Base-by-base conservation (phyloP, 2,329 filamentous ascomycete genomes). In the Sclerotinia borealis region DNA sequence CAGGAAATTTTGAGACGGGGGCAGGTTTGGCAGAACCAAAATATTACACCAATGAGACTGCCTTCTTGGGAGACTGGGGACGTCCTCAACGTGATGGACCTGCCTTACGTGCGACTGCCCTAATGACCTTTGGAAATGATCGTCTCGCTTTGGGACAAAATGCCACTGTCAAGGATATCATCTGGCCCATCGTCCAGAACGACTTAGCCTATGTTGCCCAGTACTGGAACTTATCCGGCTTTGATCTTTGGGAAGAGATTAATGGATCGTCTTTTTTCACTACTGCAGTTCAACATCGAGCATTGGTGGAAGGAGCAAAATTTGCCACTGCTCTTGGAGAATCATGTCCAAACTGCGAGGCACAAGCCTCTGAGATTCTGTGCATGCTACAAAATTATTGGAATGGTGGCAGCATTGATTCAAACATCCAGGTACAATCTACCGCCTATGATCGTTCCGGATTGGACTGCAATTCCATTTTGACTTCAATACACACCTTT, bases 171-270 rank as follows among this genome's bases (percentile, higher is more conserved):
- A 72, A 74, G 17, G 72, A 75, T 34, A 85, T 88, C 70, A 78
- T 84, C 15, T 93, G 89, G 89, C 90, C 90, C 2, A 79, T 93
- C 56, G 83, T 92, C 49, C 79, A 81, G 41, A 93, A 92, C 67
- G 91, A 95, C 69, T 79, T 95, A 36, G 81, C 81, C 52, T 93
- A 93, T 66, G 85, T 91, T 8, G 82, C 85, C 0, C 84, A 90
- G 71, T 90, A 91, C 77, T 90, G 88, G 85, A 83, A 81, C 65
- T 76, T 79, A 66, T 80, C 80, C 8, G 80, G 80, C 0, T 93
- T 87, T 70, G 91, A 96, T 73, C 81, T 95, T 10, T 95, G 91
- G 91, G 91, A 96, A 73, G 91, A 95, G 74, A 83, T 91, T 7
- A 80, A 81, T 22, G 89, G 89, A 59, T 87, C 84, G 27, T 92